Base-by-base conservation (phyloP, 2,329 filamentous ascomycete genomes). In the Aspergillus sclerotialis region DNA sequence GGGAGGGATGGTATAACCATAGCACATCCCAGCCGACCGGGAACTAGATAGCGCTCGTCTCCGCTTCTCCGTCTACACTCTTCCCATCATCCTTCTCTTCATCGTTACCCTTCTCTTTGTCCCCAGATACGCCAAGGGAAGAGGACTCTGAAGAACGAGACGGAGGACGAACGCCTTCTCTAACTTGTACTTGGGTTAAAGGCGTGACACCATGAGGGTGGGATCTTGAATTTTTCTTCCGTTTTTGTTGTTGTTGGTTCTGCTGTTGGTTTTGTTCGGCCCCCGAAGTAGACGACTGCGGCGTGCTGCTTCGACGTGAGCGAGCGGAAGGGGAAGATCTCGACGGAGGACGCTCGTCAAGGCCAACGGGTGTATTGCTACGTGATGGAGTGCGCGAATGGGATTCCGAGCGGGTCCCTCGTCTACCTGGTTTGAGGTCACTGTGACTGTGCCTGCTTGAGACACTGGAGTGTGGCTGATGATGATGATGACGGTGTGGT, bases 361-460 rank as follows among this genome's bases (percentile, higher is more conserved):
- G 40, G 45, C 64, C 53, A 12, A 59, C 41, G 17, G 58, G 54
- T 18, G 63, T 67, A 16, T 55, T 61, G 40, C 63, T 65, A 27
- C 63, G 63, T 18, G 64, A 68, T 3, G 62, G 58, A 6, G 55
- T 63, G 11, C 61, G 56, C 1, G 64, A 67, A 34, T 63, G 58
- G 5, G 60, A 64, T 9, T 63, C 60, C 7, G 63, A 61, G 35
- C 60, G 55, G 15, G 55, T 52, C 16, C 42, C 45, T 17, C 60
- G 57, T 12, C 58, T 57, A 32, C 55, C 43, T 17, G 53, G 42
- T 36, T 50, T 50, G 3, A 49, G 49, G 6, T 61, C 58, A 16
- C 19, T 23, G 10, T 55, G 54, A 19, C 28, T 44, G 28, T 49
- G 38, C 33, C 48, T 58, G 13, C 47, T 43, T 19, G 44, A 49